Base-by-base conservation (phyloP, 2,329 filamentous ascomycete genomes). In the Fusarium liriodendri region DNA sequence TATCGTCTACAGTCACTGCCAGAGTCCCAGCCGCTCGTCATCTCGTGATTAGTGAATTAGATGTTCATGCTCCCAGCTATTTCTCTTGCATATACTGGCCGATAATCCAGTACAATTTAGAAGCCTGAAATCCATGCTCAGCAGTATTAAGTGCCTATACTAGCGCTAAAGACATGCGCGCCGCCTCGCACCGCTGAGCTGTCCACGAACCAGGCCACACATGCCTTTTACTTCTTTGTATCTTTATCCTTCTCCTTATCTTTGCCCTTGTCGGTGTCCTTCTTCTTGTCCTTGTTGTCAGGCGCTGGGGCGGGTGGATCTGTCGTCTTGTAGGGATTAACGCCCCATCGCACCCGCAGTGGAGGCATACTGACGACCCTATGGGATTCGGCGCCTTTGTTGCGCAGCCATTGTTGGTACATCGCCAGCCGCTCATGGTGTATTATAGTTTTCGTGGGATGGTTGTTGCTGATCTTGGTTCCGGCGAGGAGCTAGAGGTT, bases 311-410 rank as follows among this genome's bases (percentile, higher is more conserved):
- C 40, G 10, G 40, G 38, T 16, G 40, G 29, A n/a, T 27, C 16
- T 11, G 42, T 33, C 10, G 29, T 37, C 6, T 47, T 25, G 8
- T 20, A 11, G 13, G 64, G 5, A 4, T 18, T 11, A 5, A 42
- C 57, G 1, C 52, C 50, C 27, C 57, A 64, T 13, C 40, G 35
- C 66, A 65, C 10, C 68, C 62, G 32, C 68, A 71, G 10, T 55
- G 37, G 4, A 59, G 29, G 35, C 68, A 70, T 10, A 35, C 18
- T 4, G 14, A 47, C 2, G 54, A 42, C 14, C 4, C 25, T 2
- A 37, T 18, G 5, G 47, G 38, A 38, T 66, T 69, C 11, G 14
- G 11, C 1, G n/a, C 13, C 57, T 60, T 65, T 25, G 32, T 16
- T 0, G 10, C 16, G 13, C 69, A 71, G 7, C 22, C 29, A 1